Percentiles rank a stretch among this genome's conserved stretches.
These are phyloP conservation scores for Trichophyton schoenleinii DNA, from an alignment of 2,329 filamentous ascomycete genomes.

Conservation along the genomic window DNA sequence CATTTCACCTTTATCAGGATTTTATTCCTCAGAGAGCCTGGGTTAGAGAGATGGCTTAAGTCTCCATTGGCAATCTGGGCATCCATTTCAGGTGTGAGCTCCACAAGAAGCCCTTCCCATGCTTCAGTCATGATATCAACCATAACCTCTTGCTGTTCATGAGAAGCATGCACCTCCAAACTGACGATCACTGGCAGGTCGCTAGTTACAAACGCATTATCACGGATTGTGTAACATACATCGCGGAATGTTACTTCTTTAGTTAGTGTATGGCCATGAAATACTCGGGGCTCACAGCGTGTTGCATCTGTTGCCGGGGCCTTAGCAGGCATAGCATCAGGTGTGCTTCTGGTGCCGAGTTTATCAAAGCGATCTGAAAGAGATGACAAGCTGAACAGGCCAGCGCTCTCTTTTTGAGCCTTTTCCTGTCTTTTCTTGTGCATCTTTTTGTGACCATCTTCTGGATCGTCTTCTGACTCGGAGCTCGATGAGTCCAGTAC, in stretches of 20 bases:
- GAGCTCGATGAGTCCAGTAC: slow-evolving; percentile 34
- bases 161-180: slow-evolving; percentile 75
- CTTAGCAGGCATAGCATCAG: slow-evolving; percentile 20
- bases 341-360: not conserved
- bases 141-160: slow-evolving; percentile 80
- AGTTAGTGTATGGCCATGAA: slow-evolving; percentile 78
- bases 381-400: slow-evolving; percentile 12
- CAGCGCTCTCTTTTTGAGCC: slow-evolving; percentile 14
- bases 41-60: slow-evolving; percentile 46
- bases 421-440: slow-evolving; percentile 17
- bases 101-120: slow-evolving; percentile 65
- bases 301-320: slow-evolving; percentile 2
- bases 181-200: slow-evolving; percentile 80
- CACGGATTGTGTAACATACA: slow-evolving; percentile 67
- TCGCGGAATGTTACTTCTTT: slow-evolving; percentile 75
- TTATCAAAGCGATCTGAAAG: slow-evolving; percentile 12
- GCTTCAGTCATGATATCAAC: slow-evolving; percentile 85
- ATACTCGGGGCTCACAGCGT: slow-evolving; percentile 60
- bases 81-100: slow-evolving; percentile 46
- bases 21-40: slow-evolving; percentile 61
- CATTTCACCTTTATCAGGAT: slow-evolving; percentile 76
- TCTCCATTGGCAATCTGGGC: slow-evolving; percentile 32
- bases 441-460: slow-evolving; percentile 15
- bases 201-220: slow-evolving; percentile 63
- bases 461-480: slow-evolving; percentile 14